Evolutionary conservation across 1,284 basidiomycete species (phyloP).

Genomic region (Ganoderma lingzhi): DNA sequence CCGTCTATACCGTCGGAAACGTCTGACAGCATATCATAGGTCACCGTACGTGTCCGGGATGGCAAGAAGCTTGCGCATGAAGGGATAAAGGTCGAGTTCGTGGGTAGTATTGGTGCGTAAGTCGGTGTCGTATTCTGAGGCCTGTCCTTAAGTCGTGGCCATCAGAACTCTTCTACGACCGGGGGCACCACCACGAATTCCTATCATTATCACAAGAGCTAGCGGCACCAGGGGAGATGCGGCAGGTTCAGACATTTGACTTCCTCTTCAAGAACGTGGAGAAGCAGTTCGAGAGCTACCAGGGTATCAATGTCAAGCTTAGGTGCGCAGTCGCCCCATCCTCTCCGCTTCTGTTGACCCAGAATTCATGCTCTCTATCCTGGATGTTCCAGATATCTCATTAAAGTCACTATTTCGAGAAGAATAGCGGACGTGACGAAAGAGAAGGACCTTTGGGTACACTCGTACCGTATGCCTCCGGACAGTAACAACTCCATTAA

Average conservation of each 20-base stretch:
- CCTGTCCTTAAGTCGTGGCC: too few relatives aligned
- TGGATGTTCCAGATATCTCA: slow-evolving; percentile 76
- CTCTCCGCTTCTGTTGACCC: background rate
- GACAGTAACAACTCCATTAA: slow-evolving; percentile 98
- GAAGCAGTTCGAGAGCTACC: slow-evolving; percentile 98
- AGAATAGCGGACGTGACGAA: slow-evolving; percentile 93
- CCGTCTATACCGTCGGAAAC: background rate
- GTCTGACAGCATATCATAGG: slow-evolving; percentile 53
- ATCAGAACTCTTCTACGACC: slow-evolving; percentile 94
- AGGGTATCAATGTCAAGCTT: slow-evolving; percentile 98
- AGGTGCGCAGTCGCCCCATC: slow-evolving; percentile 57
- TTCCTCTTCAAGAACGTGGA: slow-evolving; percentile 99
- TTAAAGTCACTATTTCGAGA: slow-evolving; percentile 92
- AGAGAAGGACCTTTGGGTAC: slow-evolving; percentile 97
- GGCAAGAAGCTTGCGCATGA: slow-evolving; percentile 97
- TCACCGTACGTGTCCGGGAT: slow-evolving; percentile 89
- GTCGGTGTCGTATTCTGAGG: background rate
- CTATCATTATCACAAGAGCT: slow-evolving; percentile 95
- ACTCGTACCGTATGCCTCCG: slow-evolving; percentile 98
- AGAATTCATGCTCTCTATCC: background rate
- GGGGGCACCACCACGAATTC: slow-evolving; percentile 98
- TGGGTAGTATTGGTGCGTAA: slow-evolving; percentile 90
- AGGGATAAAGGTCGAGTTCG: slow-evolving; percentile 97
- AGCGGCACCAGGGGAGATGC: slow-evolving; percentile 93
- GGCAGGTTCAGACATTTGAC: slow-evolving; percentile 93